Base-by-base conservation (phyloP, 2,329 filamentous ascomycete species). In the Ramularia endophylla region DNA sequence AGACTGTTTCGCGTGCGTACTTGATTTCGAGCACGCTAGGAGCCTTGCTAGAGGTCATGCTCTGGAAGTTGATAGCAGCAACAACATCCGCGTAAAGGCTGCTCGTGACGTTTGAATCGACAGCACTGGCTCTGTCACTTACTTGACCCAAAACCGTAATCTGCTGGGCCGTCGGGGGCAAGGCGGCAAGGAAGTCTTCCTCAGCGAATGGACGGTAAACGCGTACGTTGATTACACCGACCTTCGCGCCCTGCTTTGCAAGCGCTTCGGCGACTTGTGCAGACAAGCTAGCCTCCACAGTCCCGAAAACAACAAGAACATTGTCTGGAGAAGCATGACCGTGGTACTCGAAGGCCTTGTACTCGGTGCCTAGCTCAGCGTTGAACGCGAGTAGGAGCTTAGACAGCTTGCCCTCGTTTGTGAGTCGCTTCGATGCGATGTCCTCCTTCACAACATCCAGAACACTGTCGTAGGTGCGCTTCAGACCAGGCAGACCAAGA, bases 161-260 rank as follows among this genome's bases (percentile, higher is more conserved):
- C 48, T 77, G 84, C 66, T 78, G 80, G 34, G 82, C 78, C 27
- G 85, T 85, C 53, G 79, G 72, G 25, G 92, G 88, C 19, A 98
- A 76, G 8, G 78, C 77, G 52, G 83, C 80, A 49, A 97, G 71
- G 74, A 98, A 97, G 38, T 87, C 85, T 62, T 95, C 88, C 68
- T 98, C 92, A 22, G 92, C 80, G 59, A 98, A 97, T 12, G 92
- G 92, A 31, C 90, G 81, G 73, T 97, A 98, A 41, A 98, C 76
- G 50, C 92, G 85, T 34, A 97, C 90, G 56, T 87, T 90, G 65
- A 98, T 74, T 28, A 90, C 84, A 56, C 92, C 92, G 47, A 95
- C 78, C 68, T 82, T 87, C 60, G 77, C 76, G 51, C 83, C 88
- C 50, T 83, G 76, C 49, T 78, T 75, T 20, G 85, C 77, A 34